Conservation (phyloP, 495 filamentous ascomycete species). For the Thermothielavioides terrestris region DNA sequence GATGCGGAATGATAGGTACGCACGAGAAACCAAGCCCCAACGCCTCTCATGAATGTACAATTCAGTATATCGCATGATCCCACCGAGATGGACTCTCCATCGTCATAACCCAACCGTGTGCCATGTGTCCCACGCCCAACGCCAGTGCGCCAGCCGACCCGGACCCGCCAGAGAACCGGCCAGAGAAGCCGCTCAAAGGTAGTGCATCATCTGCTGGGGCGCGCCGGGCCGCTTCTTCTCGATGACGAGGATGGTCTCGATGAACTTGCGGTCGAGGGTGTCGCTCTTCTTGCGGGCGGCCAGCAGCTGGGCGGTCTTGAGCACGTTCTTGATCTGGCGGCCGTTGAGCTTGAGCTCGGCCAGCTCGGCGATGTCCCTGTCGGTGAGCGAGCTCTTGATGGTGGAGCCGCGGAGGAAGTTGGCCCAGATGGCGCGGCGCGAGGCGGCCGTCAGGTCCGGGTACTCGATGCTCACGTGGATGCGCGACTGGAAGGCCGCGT, state of each 20-base stretch:
- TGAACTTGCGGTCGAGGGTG: conserved; percentile 20
- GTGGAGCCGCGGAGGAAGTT: conserved; percentile 22
- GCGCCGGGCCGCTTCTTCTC: conserved; percentile 26
- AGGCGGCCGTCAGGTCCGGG: conserved; percentile 29
- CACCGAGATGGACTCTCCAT: no score
- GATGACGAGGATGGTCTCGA: conserved; percentile 24
- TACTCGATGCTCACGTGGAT: conserved; percentile 45
- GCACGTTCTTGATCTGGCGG: conserved; percentile 44
- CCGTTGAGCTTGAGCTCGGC: conserved; percentile 32
- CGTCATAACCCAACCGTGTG: no score
- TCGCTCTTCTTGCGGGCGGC: conserved; percentile 24
- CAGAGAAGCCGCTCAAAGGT: conserved; percentile 17
- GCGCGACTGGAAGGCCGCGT: conserved; percentile 43
- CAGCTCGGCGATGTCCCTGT: conserved; percentile 28
- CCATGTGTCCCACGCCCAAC: background rate
- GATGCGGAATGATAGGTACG: no score
- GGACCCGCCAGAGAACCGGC: background rate
- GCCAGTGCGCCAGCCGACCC: no score
- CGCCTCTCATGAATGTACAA: no score
- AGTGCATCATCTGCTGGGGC: conserved; percentile 20
- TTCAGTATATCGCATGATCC: no score
- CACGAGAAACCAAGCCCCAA: no score
- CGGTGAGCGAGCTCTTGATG: conserved; percentile 18
- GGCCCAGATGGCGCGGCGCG: conserved; percentile 26
- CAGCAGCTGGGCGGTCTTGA: conserved; percentile 39